These are phyloP conservation scores for Coelastrella sp. DNA, from an alignment of 139 green algal genomes.

Conservation along the genomic window DNA sequence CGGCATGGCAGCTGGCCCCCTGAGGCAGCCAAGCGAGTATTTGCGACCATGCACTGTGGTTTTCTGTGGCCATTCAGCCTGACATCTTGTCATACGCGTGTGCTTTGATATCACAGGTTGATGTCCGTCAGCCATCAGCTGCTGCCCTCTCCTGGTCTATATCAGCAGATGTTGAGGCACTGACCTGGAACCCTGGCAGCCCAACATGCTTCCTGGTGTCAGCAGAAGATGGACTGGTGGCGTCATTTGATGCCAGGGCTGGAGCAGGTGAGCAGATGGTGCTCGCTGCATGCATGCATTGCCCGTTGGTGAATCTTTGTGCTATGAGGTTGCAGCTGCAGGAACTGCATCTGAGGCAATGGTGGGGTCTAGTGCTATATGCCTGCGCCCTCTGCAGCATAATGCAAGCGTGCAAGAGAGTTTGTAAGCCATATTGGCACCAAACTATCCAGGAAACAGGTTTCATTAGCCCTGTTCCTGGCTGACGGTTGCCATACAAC, in stretches of 20 bases:
- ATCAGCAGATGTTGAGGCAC: constrained; percentile 89
- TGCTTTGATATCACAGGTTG: constrained; percentile 47
- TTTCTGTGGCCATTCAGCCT: neutral
- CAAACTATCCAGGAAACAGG: constrained; percentile 25
- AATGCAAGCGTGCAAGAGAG: too few relatives aligned
- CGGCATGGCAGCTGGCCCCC: too few relatives aligned
- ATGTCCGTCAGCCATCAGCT: constrained; percentile 70
- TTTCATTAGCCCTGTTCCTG: neutral
- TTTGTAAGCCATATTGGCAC: neutral
- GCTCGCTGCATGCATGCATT: neutral
- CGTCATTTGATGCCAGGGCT: constrained; percentile 73
- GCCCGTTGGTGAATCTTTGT: too few relatives aligned
- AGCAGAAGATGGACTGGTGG: constrained; percentile 84
- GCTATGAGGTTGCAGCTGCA: too few relatives aligned
- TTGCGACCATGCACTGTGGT: neutral
- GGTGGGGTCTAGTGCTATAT: too few relatives aligned
- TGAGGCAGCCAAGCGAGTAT: too few relatives aligned
- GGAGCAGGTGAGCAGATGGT: constrained; percentile 56
- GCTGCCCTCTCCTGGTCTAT: constrained; percentile 74
- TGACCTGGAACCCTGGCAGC: constrained; percentile 86
- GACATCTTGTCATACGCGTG: too few relatives aligned
- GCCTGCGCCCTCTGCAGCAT: too few relatives aligned
- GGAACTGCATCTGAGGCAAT: too few relatives aligned
- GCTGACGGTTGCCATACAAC: constrained; percentile 19
- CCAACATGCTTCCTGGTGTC: constrained; percentile 93